These are phyloP conservation scores for Dryadomyces sulphureus DNA, from an alignment of 2,329 filamentous ascomycete species.

Conservation along the genomic window DNA sequence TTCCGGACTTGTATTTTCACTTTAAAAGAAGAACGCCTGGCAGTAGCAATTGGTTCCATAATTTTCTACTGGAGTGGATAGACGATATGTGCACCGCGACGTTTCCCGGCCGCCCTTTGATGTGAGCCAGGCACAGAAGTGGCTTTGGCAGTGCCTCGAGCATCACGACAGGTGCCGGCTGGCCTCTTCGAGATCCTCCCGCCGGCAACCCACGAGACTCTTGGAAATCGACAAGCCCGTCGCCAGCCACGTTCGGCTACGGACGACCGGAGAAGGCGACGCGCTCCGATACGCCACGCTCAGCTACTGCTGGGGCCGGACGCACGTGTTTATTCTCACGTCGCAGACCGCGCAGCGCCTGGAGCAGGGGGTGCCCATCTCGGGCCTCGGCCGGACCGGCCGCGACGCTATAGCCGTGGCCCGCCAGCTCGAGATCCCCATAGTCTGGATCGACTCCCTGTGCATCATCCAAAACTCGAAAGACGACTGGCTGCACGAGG, in stretches of 20 bases:
- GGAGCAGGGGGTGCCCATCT: background rate
- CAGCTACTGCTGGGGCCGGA: conserved; percentile 7
- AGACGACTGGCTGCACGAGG: conserved; percentile 6
- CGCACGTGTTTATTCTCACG: background rate
- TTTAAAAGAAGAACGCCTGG: no score
- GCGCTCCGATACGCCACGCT: conserved; percentile 1
- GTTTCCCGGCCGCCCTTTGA: background rate
- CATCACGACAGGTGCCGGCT: background rate
- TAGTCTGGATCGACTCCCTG: conserved; percentile 9
- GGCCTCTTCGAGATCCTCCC: background rate
- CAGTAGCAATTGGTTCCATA: background rate
- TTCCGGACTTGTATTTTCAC: no score
- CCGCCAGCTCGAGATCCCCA: conserved; percentile 1
- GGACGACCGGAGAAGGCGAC: conserved; percentile 28
- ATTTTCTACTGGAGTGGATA: no score
- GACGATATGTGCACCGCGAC: background rate
- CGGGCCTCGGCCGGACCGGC: background rate
- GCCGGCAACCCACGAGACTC: background rate
- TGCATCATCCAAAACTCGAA: conserved; percentile 8
- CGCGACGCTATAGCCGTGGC: conserved; percentile 6
- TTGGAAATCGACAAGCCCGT: background rate
- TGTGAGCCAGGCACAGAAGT: background rate
- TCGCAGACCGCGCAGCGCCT: background rate
- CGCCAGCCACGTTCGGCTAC: conserved; percentile 41
- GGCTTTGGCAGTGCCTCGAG: background rate